These are phyloP conservation scores for Cladorrhinum sp. DNA, from an alignment of 2,329 filamentous ascomycete species.

Conservation along the genomic window DNA sequence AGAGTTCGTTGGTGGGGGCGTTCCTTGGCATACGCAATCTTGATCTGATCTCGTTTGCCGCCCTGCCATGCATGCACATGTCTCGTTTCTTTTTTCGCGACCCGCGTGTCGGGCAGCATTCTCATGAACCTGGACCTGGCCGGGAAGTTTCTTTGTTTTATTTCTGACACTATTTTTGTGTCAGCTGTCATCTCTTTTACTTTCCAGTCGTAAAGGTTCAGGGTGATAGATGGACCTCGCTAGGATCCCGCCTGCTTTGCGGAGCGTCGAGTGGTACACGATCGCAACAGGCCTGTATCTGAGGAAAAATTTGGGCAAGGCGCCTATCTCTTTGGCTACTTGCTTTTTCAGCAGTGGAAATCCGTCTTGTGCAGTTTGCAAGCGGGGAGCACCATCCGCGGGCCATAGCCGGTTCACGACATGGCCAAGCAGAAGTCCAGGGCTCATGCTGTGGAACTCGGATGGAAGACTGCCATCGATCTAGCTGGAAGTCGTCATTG, in stretches of 20 bases:
- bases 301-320: neutral
- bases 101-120: neutral
- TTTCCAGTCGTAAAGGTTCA: neutral
- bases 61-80: neutral
- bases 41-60: neutral
- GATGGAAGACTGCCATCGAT: neutral
- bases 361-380: neutral
- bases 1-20: neutral
- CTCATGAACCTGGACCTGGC: neutral
- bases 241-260: no score
- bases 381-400: neutral
- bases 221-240: no score
- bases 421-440: neutral
- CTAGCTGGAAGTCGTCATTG: neutral
- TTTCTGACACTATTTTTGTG: neutral
- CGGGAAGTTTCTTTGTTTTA: neutral
- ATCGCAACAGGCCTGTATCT: neutral
- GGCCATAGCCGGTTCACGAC: neutral
- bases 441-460: neutral
- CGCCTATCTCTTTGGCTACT: neutral
- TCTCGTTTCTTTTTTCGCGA: neutral
- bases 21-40: neutral
- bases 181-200: neutral
- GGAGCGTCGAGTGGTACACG: neutral
- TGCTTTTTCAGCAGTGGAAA: neutral